Base-by-base conservation (phyloP, 192 early-diverging fungal species). In the Nowakowskiella sp. region DNA sequence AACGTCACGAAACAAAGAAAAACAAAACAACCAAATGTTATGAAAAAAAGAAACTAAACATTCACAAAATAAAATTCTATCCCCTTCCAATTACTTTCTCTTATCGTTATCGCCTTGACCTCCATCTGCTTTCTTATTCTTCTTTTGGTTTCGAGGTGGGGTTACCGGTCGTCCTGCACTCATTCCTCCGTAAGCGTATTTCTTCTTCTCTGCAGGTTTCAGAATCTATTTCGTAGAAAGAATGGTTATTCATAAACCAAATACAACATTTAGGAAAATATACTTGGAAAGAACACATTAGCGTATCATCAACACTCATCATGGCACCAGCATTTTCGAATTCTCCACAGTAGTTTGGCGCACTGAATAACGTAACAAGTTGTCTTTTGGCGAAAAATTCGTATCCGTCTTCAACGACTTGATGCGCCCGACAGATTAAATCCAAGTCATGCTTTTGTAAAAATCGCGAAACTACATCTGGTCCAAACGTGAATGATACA, bases 331-430 rank as follows among this genome's bases (percentile, higher is more conserved):
- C 76, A 59, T 82, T 82, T 49, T 82, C 80, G 60, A 78, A 78
- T 54, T 78, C 76, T 16, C 91, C 91, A 61, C 92, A 95, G 57
- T 94, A 95, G 61, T 94, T 94, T n/a, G 92, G 92, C 26, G 91
- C 92, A 19, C 87, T 91, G 64, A 97, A 97, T 54, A 97, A 68
- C 5, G 94, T 97, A 32, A 97, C 94, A 32, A 97, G 64, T 61
- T 93, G 88, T 34, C 94, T 79, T 69, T 94, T 93, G 43, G 91
- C 91, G 78, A 97, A 97, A 65, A 97, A 97, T 67, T 97, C 94
- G 61, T 97, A 97, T 10, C 94, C 94, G 67, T 97, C 94, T 63
- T 97, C 94, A 6, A 94, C 92, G 2, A 97, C 94, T 71, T 94
- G 91, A 76, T 97, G 94, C 19, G 94, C 94, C 51, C 94, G 85